A percentile compares a stretch with the other conserved stretches of the same genome.
Conservation (phyloP, 192 early-diverging fungal genomes). For the Backusella luteola region DNA sequence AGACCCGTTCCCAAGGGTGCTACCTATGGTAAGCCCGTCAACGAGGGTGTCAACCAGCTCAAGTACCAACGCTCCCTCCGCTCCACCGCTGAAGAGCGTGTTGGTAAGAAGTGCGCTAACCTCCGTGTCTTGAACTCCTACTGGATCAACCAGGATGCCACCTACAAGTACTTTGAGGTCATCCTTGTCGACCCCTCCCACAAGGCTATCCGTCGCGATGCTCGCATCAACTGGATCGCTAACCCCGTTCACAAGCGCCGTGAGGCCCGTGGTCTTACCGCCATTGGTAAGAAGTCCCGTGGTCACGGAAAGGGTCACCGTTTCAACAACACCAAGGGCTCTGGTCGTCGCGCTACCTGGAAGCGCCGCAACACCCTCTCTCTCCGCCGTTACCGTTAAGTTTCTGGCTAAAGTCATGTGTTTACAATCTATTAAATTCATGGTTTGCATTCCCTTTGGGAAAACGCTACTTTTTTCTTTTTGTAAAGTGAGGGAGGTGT, state of each 20-base stretch:
- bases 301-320: conserved; percentile 95
- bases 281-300: conserved; percentile 96
- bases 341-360: conserved; percentile 92
- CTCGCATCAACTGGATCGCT: conserved; percentile 99
- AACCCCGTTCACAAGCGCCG: conserved; percentile 98
- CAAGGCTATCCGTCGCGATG: conserved; percentile 95
- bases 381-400: conserved; percentile 91
- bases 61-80: conserved; percentile 96
- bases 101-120: conserved; percentile 94
- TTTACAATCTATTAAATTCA: neutral
- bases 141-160: conserved; percentile 99
- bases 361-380: conserved; percentile 94
- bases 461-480: neutral
- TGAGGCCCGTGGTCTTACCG: conserved; percentile 95
- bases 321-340: conserved; percentile 96
- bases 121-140: conserved; percentile 99
- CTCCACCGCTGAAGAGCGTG: conserved; percentile 95
- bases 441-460: conserved; percentile 6
- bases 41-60: conserved; percentile 97
- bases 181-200: no score
- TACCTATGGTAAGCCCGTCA: conserved; percentile 96
- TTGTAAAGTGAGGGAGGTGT: neutral
- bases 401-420: conserved; percentile 5
- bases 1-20: conserved; percentile 95
- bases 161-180: no score